Base-by-base conservation (phyloP, 2,329 filamentous ascomycete genomes). In the Colletotrichum sp. region DNA sequence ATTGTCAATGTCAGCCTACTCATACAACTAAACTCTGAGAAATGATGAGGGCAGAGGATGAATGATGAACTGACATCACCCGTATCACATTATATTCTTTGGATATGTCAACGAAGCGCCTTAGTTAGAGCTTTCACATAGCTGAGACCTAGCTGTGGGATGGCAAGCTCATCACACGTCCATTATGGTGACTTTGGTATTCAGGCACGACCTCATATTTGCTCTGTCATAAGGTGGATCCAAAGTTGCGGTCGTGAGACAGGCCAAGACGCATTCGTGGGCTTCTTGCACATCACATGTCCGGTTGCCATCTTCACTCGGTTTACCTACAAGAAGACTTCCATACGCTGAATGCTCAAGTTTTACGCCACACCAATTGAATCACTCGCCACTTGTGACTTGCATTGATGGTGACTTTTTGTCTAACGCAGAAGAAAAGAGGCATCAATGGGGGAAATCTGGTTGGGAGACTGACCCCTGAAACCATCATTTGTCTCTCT, bases 251-350 rank as follows among this genome's bases (percentile, higher is more conserved):
- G 19, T 22, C 9, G 6, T 22, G 0, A 49, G 0, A 22, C 19
- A 22, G 44, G 1, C 3, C 19, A 49, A 49, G 0, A 22, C 0
- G 44, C 0, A 22, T 49, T 22, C 3, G 44, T 3, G 0, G 9
- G n/a, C 1, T 49, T 1, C n/a, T 49, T 49, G 19, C n/a, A n/a
- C 44, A 0, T 49, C 44, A 1, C 11, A 12, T 7, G 1, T 49
- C 6, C 44, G 11, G 19, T 49, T 1, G n/a, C 44, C 0, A 12
- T 49, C 19, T 49, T 49, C 0, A 9, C 19, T 9, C 4, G 3
- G 6, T 3, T 22, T 6, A 12, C 19, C 19, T 22, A 12, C 12
- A 49, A 12, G 3, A 49, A 49, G 11, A 22, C 6, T 7, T 49
- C 44, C 0, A 49, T 22, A n/a, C 3, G 0, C 3, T 49, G 9